A percentile compares a stretch with the other conserved stretches of the same genome.
phyloP scores from a whole-genome alignment of 2,329 filamentous ascomycete genomes.

The Fusarium sp. region DNA sequence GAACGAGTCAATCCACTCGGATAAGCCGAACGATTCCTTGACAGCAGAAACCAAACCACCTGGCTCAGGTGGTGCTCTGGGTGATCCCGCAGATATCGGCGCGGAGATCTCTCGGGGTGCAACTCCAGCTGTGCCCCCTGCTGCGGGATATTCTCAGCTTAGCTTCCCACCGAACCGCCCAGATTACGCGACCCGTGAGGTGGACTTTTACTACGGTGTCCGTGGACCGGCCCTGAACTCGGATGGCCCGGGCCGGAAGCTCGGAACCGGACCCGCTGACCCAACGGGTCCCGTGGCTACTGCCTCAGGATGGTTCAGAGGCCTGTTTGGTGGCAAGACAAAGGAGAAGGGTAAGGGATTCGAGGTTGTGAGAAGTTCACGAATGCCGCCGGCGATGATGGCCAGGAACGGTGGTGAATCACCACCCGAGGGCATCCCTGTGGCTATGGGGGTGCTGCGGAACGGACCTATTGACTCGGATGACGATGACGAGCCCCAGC shows the following conservation, averaged over 20 bases:
- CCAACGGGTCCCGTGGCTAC: constrained; percentile 91
- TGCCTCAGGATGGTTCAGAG: constrained; percentile 89
- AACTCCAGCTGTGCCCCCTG: constrained; percentile 55
- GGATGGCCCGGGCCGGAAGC: constrained; percentile 80
- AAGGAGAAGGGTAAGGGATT: constrained; percentile 98
- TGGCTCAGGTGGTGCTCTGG: constrained; percentile 48
- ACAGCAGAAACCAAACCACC: constrained; percentile 49
- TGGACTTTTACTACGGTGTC: constrained; percentile 96
- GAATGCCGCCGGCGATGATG: constrained; percentile 81
- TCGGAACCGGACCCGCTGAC: constrained; percentile 94
- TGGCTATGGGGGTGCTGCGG: constrained; percentile 69
- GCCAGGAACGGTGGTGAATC: constrained; percentile 71
- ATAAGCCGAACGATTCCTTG: constrained; percentile 45
- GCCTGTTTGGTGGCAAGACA: constrained; percentile 81
- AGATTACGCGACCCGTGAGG: constrained; percentile 93
- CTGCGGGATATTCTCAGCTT: constrained; percentile 43
- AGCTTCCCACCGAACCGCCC: constrained; percentile 68
- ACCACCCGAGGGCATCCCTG: constrained; percentile 73
- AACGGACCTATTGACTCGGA: constrained; percentile 74
- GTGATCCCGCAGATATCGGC: constrained; percentile 55
- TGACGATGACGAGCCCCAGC: constrained; percentile 61
- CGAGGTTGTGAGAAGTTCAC: constrained; percentile 90
- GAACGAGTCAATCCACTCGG: constrained; percentile 48
- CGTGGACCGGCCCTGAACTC: constrained; percentile 88
- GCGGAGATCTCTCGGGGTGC: constrained; percentile 54